These are phyloP conservation scores for Aspergillus ustus DNA, from an alignment of 2,329 filamentous ascomycete species.

Conservation along the genomic window DNA sequence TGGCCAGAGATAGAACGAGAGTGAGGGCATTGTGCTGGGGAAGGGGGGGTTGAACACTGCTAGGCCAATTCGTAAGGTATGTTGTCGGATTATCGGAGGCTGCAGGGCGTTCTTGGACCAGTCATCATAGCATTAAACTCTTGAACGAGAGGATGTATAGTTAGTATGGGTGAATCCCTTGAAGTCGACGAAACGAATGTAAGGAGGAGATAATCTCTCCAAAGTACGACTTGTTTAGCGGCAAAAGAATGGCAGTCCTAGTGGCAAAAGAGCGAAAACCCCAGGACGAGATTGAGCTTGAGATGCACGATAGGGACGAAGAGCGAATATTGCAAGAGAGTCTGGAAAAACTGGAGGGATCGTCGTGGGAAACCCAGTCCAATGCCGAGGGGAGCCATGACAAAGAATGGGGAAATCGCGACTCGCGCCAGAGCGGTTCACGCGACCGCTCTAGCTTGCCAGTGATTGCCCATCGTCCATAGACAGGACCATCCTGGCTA, in stretches of 20 bases:
- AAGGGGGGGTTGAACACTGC: not conserved
- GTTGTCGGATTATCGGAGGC: not conserved
- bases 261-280: not conserved
- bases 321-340: not conserved
- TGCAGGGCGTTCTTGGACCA: not conserved
- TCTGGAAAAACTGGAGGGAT: not conserved
- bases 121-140: not conserved
- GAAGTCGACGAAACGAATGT: not conserved
- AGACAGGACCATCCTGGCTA: too few relatives aligned
- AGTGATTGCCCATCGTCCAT: too few relatives aligned
- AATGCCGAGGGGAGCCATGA: too few relatives aligned
- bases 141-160: not conserved
- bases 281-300: too few relatives aligned
- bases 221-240: not conserved
- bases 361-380: not conserved
- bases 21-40: not conserved
- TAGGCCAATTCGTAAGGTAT: not conserved
- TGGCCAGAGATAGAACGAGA: too few relatives aligned
- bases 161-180: not conserved
- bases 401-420: too few relatives aligned
- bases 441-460: too few relatives aligned
- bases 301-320: not conserved
- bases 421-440: too few relatives aligned
- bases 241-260: not conserved
- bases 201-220: too few relatives aligned